phyloP scores from a whole-genome alignment of 192 early-diverging fungal genomes.

The Coemansia sp. region DNA sequence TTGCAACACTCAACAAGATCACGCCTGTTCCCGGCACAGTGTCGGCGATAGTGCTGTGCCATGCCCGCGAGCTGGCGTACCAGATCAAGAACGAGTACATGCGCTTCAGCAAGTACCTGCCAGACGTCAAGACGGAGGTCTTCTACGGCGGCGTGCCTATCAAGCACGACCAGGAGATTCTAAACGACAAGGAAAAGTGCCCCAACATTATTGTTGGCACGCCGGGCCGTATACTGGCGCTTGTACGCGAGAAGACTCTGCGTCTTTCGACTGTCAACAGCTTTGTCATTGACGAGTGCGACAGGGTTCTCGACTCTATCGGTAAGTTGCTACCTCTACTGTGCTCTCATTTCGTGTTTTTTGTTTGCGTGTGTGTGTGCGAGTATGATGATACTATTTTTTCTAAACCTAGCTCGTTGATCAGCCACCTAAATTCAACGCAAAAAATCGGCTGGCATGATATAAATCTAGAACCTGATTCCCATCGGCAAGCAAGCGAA shows the following conservation, averaged over 20 bases:
- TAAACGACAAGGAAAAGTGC: slow-evolving; percentile 81
- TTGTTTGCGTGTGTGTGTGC: slow-evolving; percentile 3
- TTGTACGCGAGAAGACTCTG: slow-evolving; percentile 84
- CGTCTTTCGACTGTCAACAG: slow-evolving; percentile 85
- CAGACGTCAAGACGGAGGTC: slow-evolving; percentile 88
- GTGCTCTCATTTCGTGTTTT: background rate
- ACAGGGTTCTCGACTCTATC: slow-evolving; percentile 92
- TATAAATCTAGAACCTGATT: slow-evolving; percentile 22
- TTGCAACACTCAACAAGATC: slow-evolving; percentile 92
- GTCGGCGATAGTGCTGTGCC: slow-evolving; percentile 91
- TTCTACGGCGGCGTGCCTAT: slow-evolving; percentile 88
- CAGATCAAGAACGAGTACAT: slow-evolving; percentile 98
- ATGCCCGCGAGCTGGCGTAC: slow-evolving; percentile 97
- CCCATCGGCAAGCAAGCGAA: background rate
- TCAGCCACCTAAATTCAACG: slow-evolving; percentile 41
- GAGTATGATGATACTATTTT: slow-evolving; percentile 59
- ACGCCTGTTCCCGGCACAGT: slow-evolving; percentile 78
- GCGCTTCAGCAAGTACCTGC: slow-evolving; percentile 94
- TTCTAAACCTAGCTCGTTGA: slow-evolving; percentile 83
- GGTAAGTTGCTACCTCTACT: slow-evolving; percentile 62
- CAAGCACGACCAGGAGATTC: slow-evolving; percentile 76
- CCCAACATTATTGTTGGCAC: slow-evolving; percentile 97
- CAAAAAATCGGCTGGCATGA: slow-evolving; percentile 34
- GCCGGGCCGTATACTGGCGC: slow-evolving; percentile 86
- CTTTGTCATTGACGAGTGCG: slow-evolving; percentile 99